Base-by-base conservation (phyloP, 2,329 filamentous ascomycete species). In the Capronia americana region DNA sequence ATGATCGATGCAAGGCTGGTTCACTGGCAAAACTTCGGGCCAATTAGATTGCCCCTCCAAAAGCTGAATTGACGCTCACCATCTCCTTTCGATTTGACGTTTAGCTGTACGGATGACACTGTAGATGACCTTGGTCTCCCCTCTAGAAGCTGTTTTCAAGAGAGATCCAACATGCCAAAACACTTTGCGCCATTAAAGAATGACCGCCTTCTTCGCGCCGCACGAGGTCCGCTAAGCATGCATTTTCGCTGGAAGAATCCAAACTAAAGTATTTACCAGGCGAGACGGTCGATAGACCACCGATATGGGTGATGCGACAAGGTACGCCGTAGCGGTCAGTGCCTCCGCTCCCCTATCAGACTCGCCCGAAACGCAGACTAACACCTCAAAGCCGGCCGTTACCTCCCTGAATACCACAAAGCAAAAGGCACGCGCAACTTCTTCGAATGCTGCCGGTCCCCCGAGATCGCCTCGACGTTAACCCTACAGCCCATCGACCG, bases 281-380 rank as follows among this genome's bases (percentile, higher is more conserved):
- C 78, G 86, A 97, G 81, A 89, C 89, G 78, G 92, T 98, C 72
- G 93, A 97, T 80, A 89, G 95, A 71, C 91, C 95, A 68, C 95
- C 95, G 65, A 92, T 96, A 84, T 99, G 95, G 95, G 93, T 99
- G 78, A 99, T 99, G 95, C 91, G 95, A 80, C 95, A 99, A 88
- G 93, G 93, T 94, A 84, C 79, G 59, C 34, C 14, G 30, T 44
- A 17, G 79, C 66, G 57, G 70, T 71, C 68, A 70, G 63, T 73
- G 72, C 62, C 68, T 38, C 44, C 26, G 57, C 57, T 26, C 32
- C 30, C 48, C 57, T 48, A 3, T 34, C n/a, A 6, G 24, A 2
- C 23, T 24, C 44, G 51, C n/a, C 30, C 20, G 20, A 51, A 7
- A 23, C 24, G 7, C 48, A 26, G 14, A 4, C 17, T 51, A 23